These are phyloP conservation scores for Aspergillus ustus DNA, from an alignment of 2,329 filamentous ascomycete species.

Conservation along the genomic window DNA sequence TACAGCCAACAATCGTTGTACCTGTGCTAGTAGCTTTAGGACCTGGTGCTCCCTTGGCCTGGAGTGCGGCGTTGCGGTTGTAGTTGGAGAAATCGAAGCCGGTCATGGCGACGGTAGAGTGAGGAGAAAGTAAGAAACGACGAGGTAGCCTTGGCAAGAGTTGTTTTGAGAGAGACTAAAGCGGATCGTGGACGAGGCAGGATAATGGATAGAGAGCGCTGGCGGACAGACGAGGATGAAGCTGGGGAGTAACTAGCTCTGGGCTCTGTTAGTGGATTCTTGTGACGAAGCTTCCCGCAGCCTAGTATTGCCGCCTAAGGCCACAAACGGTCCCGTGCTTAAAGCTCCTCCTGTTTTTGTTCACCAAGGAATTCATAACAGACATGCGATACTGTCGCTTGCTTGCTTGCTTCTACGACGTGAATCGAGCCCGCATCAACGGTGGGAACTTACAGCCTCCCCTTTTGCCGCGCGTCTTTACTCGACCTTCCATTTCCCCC, in stretches of 20 bases:
- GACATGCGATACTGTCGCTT: slow-evolving; percentile 2
- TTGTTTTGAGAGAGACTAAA: not conserved
- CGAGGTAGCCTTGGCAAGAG: not conserved
- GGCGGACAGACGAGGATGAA: slow-evolving; percentile 26
- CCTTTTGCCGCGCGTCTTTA: slow-evolving; percentile 18
- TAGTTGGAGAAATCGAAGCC: slow-evolving; percentile 99
- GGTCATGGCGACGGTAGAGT: slow-evolving; percentile 68
- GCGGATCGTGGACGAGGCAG: not conserved
- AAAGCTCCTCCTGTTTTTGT: slow-evolving; percentile 29
- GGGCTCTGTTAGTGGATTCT: slow-evolving; percentile 20
- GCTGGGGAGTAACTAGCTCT: slow-evolving; percentile 22
- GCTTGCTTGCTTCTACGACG: not conserved
- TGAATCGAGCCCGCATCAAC: slow-evolving; percentile 5
- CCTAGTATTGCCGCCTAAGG: slow-evolving; percentile 36
- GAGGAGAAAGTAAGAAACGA: slow-evolving; percentile 26
- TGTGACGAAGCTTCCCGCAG: slow-evolving; percentile 50
- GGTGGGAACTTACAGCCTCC: slow-evolving; percentile 7
- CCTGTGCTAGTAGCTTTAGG: slow-evolving; percentile 98
- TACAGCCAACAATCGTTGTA: slow-evolving; percentile 97
- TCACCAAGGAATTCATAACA: slow-evolving; percentile 4
- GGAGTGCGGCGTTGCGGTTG: slow-evolving; percentile 96
- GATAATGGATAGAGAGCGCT: slow-evolving; percentile 4
- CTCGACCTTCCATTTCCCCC: slow-evolving; percentile 22
- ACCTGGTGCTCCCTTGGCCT: slow-evolving; percentile 89
- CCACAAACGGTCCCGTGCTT: slow-evolving; percentile 21